Evolutionary conservation across 495 filamentous ascomycete species (phyloP), one percentile per base, ranked within the genome.

Genomic region (Aspergillus bertholletiae): DNA sequence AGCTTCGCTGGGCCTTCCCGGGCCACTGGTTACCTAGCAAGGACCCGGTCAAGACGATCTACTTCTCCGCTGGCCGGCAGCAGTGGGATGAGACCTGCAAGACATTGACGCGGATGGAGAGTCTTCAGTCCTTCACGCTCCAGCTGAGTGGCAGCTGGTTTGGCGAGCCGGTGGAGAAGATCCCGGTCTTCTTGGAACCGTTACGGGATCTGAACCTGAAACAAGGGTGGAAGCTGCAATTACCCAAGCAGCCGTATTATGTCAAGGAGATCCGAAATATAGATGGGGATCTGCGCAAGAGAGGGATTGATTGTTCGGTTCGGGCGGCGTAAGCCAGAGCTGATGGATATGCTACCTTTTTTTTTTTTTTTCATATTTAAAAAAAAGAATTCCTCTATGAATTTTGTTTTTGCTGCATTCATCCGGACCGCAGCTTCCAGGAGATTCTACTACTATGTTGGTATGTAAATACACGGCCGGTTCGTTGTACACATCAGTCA

Each of bases 11-110:
- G 72, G 72, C 74, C 0, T 78, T 78, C 50, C 71, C 71, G 0
- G 74, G 73, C 52, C 73, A 76, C 52, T 74, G 73, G 71, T 68
- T 78, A 0, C 74, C 74, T 6, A 71, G 61, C 59, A 78, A 78
- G 53, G 74, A 78, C 58, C 69, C 74, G 46, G 74, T 78, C 21
- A 73, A 74, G 46, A 47, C 65, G 13, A 61, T 78, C 0, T 78
- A 78, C 41, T 69, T 76, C 49, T 66, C 68, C 35, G 73, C 73
- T 1, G 72, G 74, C 23, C 68, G 68, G 12, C 60, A 64, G 44
- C 73, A 76, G 56, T 78, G 74, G 74, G 47, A 68, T 23, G 73
- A 76, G 48, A 76, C 73, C 2, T 76, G 73, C 59, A 53, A 43
- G 21, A 56, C 68, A 0, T 49, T 78, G 2, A 50, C 58, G 9